These are phyloP conservation scores for Pogostemon cablin DNA, from an alignment of 257 asterid species.

Conservation along the genomic window DNA sequence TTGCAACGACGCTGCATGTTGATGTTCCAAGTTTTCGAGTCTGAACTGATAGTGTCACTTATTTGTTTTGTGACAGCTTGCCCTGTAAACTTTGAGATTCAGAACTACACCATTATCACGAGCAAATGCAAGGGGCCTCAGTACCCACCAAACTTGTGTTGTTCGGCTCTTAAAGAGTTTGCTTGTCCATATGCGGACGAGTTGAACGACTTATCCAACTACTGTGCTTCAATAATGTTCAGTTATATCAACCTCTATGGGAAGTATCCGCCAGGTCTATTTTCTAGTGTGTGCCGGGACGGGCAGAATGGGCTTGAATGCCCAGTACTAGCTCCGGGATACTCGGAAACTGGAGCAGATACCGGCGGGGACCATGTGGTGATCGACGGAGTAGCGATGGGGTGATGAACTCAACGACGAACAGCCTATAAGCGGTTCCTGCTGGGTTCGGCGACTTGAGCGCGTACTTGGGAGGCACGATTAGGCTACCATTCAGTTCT, in stretches of 20 bases:
- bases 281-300: conserved; percentile 62
- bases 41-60: conserved; percentile 1
- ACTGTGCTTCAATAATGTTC: conserved; percentile 83
- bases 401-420: too few relatives aligned
- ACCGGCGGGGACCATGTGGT: too few relatives aligned
- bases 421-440: too few relatives aligned
- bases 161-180: conserved; percentile 51
- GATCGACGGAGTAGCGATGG: too few relatives aligned
- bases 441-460: too few relatives aligned
- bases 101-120: conserved; percentile 72
- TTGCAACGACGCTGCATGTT: not conserved
- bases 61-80: conserved; percentile 54
- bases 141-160: conserved; percentile 58
- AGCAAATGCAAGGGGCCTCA: conserved; percentile 77
- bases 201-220: conserved; percentile 55
- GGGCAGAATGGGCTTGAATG: conserved; percentile 56
- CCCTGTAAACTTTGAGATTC: conserved; percentile 66
- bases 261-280: conserved; percentile 75
- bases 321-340: conserved; percentile 43
- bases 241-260: conserved; percentile 78
- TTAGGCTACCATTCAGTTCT: conserved; percentile 38
- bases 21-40: not conserved
- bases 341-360: conserved; percentile 2
- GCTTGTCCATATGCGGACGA: conserved; percentile 57
- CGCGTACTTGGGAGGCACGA: too few relatives aligned